Evolutionary conservation across 2,329 filamentous ascomycete genomes (phyloP).

Genomic region (Clonostachys solani): DNA sequence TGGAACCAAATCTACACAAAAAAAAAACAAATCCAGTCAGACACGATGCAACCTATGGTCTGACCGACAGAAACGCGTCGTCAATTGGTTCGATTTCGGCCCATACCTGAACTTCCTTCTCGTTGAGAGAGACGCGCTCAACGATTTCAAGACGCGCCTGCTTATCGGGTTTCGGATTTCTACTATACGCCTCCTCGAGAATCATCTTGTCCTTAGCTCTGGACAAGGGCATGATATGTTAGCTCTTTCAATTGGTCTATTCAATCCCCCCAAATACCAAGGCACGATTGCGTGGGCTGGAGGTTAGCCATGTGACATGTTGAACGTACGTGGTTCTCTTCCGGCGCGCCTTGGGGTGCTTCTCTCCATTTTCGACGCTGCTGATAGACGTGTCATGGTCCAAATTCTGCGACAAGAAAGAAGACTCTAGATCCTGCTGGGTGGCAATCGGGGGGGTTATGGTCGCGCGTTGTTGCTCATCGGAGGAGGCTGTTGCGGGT

Average conservation of each 20-base stretch:
- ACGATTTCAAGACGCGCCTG: slow-evolving; percentile 80
- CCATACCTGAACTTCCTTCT: slow-evolving; percentile 93
- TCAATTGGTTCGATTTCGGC: not conserved
- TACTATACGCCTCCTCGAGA: slow-evolving; percentile 79
- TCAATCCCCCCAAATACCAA: no score
- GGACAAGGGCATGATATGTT: no score
- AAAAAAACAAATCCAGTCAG: not conserved
- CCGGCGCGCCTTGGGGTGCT: slow-evolving; percentile 56
- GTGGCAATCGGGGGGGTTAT: no score
- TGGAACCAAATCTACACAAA: slow-evolving; percentile 90
- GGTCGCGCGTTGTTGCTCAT: no score
- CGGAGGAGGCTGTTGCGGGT: no score
- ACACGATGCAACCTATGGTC: not conserved
- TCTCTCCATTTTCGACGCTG: slow-evolving; percentile 17
- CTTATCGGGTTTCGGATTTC: slow-evolving; percentile 90
- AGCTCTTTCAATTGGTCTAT: no score
- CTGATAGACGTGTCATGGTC: slow-evolving; percentile 2
- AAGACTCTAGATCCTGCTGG: no score
- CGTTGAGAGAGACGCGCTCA: slow-evolving; percentile 78
- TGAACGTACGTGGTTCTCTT: slow-evolving; percentile 60
- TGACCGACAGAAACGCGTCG: not conserved
- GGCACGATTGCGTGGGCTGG: no score
- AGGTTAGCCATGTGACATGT: no score
- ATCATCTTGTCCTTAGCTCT: slow-evolving; percentile 73
- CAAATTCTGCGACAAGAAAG: no score